Evolutionary conservation across 495 filamentous ascomycete genomes (phyloP), one percentile per base, ranked within the genome.

Genomic region (Pyronema omphalodes): DNA sequence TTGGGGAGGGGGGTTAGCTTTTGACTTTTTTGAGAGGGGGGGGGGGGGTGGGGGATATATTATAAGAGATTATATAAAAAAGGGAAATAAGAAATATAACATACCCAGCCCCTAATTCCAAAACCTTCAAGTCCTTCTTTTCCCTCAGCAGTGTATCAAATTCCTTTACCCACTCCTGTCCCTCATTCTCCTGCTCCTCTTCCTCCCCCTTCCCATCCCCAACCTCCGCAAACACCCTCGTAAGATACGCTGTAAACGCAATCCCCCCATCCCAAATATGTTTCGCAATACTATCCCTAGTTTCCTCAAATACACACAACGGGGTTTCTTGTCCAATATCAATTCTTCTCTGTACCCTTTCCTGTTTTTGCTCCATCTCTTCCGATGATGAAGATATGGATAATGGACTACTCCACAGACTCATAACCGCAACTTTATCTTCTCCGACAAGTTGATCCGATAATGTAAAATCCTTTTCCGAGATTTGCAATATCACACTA

Each of bases 221-320:
- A 19, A 36, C 3, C 2, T n/a, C 7, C 9, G 44, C 17, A 5
- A 47, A 47, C 2, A 47, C 44, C 17, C 9, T 2, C 3, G 44
- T 11, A 15, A 50, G 34, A 19, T 47, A 14, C 2, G 11, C 14
- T 11, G 51, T 44, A 17, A 47, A 52, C 9, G 43, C 6, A 48
- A 14, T 55, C 9, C 50, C 35, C 59, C 57, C 33, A 58, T 80
- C 89, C 91, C 91, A 98, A 45, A 96, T 78, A 68, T 98, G 91
- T 12, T 88, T 75, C 12, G 89, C 88, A 60, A 98, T 94, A 64
- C 85, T 94, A 65, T 96, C 88, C 6, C 88, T 89, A 1, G 87
- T 87, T 55, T 96, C 88, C 62, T 98, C 91, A 71, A 82, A 83
- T 17, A 95, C 76, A 49, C 55, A 60, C 39, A 77, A 59, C 1